Base-by-base conservation (phyloP, 2,329 filamentous ascomycete species). In the Xenoacremonium recifei region DNA sequence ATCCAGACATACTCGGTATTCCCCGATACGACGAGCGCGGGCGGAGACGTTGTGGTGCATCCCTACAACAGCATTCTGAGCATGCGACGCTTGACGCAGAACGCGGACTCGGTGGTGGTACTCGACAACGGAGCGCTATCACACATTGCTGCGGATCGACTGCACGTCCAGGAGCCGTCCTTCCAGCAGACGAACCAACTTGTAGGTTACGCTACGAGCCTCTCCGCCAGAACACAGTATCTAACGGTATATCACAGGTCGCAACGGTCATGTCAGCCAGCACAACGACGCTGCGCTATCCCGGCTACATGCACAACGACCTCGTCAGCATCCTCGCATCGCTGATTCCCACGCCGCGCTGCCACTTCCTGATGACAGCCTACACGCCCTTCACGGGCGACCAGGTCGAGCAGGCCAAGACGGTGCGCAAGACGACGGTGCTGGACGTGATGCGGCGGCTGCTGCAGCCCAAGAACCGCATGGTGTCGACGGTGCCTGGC, bases 1-100 rank as follows among this genome's bases (percentile, higher is more conserved):
- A 96, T 99, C 44, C 93, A 99, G 70, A 97, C 93, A 31, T 99
- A 99, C 69, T 97, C 92, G 0, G 95, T 99, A 39, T 99, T 99
- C 58, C 92, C 93, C 2, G 93, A 97, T 64, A 95, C 88, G 1
- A 89, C 89, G 46, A 89, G 87, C 54, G 80, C 82, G 4, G 84
- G 84, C 41, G n/a, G n/a, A n/a, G 89, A 97, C 62, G 92, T 99
- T 17, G 92, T 99, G 10, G 93, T 99, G 17, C 93, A 99, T 61
- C 93, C 93, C 10, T 99, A 99, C 71, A 99, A 99, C 76, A 96
- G 91, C 66, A 73, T 99, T 41, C 79, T 99, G 13, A 86, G 92
- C 10, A 89, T 99, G 84, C 79, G 91, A 45, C 77, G 95, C 46
- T 71, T 99, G 55, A 95, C 91, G 2, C 88, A 99, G 66, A 96